Percentiles rank a stretch among this genome's conserved stretches.
These are phyloP conservation scores for Colletotrichum filicis DNA, from an alignment of 2,329 filamentous ascomycete species.

Conservation along the genomic window DNA sequence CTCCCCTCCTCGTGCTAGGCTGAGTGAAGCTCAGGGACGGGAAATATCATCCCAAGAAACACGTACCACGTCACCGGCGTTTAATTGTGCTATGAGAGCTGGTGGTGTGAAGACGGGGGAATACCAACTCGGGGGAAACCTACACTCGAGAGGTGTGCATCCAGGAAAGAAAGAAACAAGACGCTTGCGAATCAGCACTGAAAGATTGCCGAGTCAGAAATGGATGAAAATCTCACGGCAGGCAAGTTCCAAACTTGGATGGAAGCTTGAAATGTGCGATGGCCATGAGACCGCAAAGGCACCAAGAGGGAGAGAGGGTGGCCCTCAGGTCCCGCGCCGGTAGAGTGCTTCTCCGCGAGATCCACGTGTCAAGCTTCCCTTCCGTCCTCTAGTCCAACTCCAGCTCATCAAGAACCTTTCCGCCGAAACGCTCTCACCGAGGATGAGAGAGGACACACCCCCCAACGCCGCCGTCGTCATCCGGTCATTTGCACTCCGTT, in stretches of 20 bases:
- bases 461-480: background rate
- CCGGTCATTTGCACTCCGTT: constrained; percentile 11
- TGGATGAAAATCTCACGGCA: background rate
- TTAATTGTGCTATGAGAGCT: background rate
- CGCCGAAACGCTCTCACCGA: background rate
- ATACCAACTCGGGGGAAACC: background rate
- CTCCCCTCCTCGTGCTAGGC: background rate
- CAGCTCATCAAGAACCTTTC: background rate
- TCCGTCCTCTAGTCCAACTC: background rate
- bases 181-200: background rate
- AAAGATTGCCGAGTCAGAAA: constrained; percentile 9
- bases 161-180: background rate
- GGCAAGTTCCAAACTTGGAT: background rate
- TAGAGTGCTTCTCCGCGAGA: background rate
- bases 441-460: background rate
- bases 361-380: background rate
- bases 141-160: background rate
- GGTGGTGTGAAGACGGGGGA: background rate
- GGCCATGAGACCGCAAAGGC: constrained; percentile 4
- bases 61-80: constrained; percentile 23
- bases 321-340: background rate
- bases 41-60: constrained; percentile 21
- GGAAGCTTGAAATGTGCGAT: background rate
- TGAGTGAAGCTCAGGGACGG: background rate
- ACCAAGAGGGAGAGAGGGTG: background rate